These are phyloP conservation scores for Uronychia setigera DNA, from an alignment of 73 alveolate genomes.

Conservation along the genomic window DNA sequence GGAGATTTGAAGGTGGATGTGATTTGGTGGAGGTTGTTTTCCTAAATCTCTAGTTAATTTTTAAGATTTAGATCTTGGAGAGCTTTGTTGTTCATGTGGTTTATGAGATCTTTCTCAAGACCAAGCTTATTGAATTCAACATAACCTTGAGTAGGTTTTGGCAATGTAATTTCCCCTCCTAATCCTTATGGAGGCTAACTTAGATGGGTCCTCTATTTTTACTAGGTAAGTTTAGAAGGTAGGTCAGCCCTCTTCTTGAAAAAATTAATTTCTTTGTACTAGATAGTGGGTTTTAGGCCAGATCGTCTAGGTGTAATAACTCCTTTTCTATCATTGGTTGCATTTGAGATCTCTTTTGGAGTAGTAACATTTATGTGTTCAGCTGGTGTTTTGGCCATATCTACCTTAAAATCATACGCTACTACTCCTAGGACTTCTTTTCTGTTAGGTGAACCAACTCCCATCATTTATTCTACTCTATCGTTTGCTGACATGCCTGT, in stretches of 20 bases:
- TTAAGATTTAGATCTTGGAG: not conserved
- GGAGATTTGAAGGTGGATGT: not conserved
- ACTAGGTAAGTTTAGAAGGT: no score
- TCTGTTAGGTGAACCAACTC: not conserved
- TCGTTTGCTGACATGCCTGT: not conserved
- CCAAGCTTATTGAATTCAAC: not conserved
- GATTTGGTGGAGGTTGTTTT: no score
- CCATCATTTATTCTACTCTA: not conserved
- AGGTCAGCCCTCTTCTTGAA: not conserved
- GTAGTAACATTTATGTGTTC: not conserved
- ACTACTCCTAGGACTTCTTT: not conserved
- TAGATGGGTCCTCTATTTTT: no score
- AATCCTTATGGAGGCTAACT: no score
- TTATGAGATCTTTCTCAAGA: not conserved
- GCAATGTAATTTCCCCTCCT: no score
- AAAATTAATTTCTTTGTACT: not conserved
- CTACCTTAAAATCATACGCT: not conserved
- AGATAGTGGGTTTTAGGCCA: not conserved
- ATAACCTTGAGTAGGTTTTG: not conserved
- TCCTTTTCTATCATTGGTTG: not conserved
- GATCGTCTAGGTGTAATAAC: not conserved
- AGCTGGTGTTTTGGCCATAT: not conserved
- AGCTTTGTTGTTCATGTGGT: not conserved
- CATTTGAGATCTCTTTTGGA: not conserved
- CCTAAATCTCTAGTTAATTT: not conserved